A percentile compares a stretch with the other conserved stretches of the same genome.
phyloP scores from a whole-genome alignment of 2,329 filamentous ascomycete species.

The Apiospora kogelbergensis region DNA sequence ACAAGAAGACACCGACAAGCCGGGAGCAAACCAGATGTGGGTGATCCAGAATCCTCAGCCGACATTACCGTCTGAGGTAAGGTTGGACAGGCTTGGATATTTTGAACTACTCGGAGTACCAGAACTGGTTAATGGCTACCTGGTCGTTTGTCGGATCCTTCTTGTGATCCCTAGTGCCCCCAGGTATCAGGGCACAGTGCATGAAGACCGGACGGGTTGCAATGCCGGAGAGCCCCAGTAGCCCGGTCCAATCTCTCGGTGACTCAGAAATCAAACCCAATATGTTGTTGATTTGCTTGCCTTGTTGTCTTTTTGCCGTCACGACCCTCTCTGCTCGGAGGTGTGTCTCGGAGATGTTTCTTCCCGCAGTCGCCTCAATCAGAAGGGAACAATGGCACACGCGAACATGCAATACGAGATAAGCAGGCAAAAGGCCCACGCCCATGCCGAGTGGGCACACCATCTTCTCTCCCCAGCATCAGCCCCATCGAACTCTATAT shows the following conservation, averaged over 20 bases:
- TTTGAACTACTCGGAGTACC: neutral
- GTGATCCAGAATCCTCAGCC: neutral
- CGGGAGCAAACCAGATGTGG: neutral
- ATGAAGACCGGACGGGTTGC: no score
- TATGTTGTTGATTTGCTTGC: neutral
- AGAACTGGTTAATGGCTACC: neutral
- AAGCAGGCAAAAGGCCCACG: neutral
- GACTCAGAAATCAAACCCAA: conserved; percentile 1
- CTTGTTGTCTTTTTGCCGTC: neutral
- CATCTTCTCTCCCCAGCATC: neutral
- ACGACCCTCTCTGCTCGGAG: neutral
- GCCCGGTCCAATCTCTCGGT: neutral
- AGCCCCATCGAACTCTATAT: neutral
- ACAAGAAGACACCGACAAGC: neutral
- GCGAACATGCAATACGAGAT: neutral
- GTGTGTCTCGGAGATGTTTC: neutral
- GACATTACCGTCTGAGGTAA: no score
- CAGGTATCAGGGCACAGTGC: no score
- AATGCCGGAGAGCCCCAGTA: no score
- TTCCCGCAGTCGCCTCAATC: neutral
- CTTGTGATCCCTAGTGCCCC: neutral
- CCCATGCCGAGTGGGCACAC: neutral
- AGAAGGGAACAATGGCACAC: neutral
- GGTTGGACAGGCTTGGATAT: neutral
- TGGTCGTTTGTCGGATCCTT: neutral